Conservation (phyloP, 2,329 filamentous ascomycete genomes). For the Mycocentrospora acerina region DNA sequence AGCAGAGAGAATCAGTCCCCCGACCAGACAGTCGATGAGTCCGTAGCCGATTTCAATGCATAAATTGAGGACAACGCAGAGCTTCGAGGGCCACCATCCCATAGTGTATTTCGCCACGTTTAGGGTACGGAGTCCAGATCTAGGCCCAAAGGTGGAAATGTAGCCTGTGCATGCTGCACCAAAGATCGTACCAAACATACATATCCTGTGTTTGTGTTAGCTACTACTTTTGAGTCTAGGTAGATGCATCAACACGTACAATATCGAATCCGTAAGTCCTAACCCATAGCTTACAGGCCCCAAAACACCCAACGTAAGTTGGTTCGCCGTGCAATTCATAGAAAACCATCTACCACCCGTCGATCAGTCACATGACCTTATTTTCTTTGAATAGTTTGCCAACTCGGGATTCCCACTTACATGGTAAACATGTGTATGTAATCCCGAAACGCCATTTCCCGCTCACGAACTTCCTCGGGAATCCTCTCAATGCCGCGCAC, state of each 20-base stretch:
- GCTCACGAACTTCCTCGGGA: slow-evolving; percentile 25
- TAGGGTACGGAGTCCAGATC: slow-evolving; percentile 48
- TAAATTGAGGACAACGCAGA: slow-evolving; percentile 51
- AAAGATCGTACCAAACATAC: too few species aligned
- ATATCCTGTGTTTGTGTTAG: too few species aligned
- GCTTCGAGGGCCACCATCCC: slow-evolving; percentile 54
- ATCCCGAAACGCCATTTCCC: slow-evolving; percentile 14
- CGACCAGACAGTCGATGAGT: slow-evolving; percentile 47
- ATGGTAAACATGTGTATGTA: slow-evolving; percentile 28
- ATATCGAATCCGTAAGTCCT: slow-evolving; percentile 20
- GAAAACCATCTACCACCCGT: slow-evolving; percentile 58
- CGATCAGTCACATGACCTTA: background rate
- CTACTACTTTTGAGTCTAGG: too few species aligned
- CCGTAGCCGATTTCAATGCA: slow-evolving; percentile 49
- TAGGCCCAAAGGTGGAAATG: slow-evolving; percentile 46
- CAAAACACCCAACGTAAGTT: slow-evolving; percentile 40
- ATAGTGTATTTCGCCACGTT: slow-evolving; percentile 50
- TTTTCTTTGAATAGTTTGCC: background rate
- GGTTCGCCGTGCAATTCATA: slow-evolving; percentile 62
- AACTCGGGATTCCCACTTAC: slow-evolving; percentile 11
- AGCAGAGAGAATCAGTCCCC: slow-evolving; percentile 45
- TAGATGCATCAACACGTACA: too few species aligned
- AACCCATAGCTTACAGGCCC: slow-evolving; percentile 25
- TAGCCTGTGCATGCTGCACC: slow-evolving; percentile 46
- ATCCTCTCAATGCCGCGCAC: slow-evolving; percentile 38